Base-by-base conservation (phyloP, 225 moss, liverwort and hornwort species). In the Physcomitrium patens region DNA sequence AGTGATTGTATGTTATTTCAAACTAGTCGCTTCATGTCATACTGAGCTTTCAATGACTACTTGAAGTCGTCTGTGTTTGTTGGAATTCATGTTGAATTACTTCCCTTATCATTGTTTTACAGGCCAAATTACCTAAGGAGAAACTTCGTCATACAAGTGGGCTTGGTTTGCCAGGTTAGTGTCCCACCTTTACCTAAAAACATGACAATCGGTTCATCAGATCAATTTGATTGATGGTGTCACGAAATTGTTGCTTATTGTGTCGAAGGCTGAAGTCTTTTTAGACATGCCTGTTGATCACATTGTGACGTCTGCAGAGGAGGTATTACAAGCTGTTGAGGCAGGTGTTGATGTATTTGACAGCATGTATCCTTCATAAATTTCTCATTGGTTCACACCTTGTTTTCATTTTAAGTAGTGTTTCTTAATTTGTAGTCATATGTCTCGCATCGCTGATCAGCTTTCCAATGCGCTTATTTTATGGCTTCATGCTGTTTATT, bases 91-190 rank as follows among this genome's bases (percentile, higher is more conserved):
- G n/a, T n/a, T 65, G 56, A 43, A 71, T 67, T 46, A 27, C 43
- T 59, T 0, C 61, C 6, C 45, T 37, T 47, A 2, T 70, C 57
- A 43, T 76, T 69, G 48, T 77, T 77, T 71, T 62, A n/a, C 67
- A 99, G 99, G 77, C 77, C 68, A 80, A 79, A 76, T 56, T 99
- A 80, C 99, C 99, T 1, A 75, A 65, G 52, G 90, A 88, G 58
- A 95, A 93, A 89, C 76, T 87, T 64, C 93, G 95, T 19, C 99
- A 99, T 75, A 80, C 95, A n/a, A 90, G 93, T 85, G 90, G 94
- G 80, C 86, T 99, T 69, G 95, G 93, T 77, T 90, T 93, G 92
- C 99, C 99, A 74, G 99, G 99, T 95, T 78, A 79, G 79, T 31
- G 8, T 63, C 9, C 65, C 28, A 16, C 58, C 53, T 56, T 68